Evolutionary conservation across 192 early-diverging fungal genomes (phyloP), one percentile per base, ranked within the genome.

Genomic region (Linnemannia exigua): DNA sequence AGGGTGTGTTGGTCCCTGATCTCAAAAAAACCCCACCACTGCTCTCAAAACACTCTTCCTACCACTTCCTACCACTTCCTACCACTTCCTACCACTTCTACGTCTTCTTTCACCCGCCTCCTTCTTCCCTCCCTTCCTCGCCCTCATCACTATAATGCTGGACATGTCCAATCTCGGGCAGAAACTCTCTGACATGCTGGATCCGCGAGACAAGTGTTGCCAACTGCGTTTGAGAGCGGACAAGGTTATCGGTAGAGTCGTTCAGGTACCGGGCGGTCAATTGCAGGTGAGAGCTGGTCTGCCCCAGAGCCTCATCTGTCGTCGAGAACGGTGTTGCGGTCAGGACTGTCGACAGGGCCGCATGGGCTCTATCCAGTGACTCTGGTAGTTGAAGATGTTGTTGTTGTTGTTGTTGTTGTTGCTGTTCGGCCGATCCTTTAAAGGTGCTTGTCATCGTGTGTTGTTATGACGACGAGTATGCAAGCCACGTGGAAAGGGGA

Each of bases 161-260:
- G 28, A 31, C 11, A 14, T 33, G 58, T 63, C 58, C 58, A 63
- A 28, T 12, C 58, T 70, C 41, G 1, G 79, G 72, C 33, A 80
- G 69, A 25, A 80, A 80, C 31, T 80, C 79, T 22, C 69, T 36
- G 12, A 71, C 79, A 36, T 80, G n/a, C 44, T 80, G 73, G 35
- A 80, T 80, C 48, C 41, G 48, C 11, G 11, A 48, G 4, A 80
- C 50, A 22, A 80, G 58, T 16, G 72, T 37, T 44, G 73, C 66
- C 16, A 80, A 25, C 19, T 74, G 73, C 1, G 48, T 20, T 31
- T 74, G 79, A 0, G 72, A 25, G 9, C 66, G 66, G 22, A 48
- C 50, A 48, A 80, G 19, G 44, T 51, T 74, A 48, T 80, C 72
- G 4, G 33, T 68, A 31, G 79, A 67, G 7, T 80, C 79, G 3